phyloP scores from a whole-genome alignment of 1,284 basidiomycete species.

The Coniferiporia weirii region DNA sequence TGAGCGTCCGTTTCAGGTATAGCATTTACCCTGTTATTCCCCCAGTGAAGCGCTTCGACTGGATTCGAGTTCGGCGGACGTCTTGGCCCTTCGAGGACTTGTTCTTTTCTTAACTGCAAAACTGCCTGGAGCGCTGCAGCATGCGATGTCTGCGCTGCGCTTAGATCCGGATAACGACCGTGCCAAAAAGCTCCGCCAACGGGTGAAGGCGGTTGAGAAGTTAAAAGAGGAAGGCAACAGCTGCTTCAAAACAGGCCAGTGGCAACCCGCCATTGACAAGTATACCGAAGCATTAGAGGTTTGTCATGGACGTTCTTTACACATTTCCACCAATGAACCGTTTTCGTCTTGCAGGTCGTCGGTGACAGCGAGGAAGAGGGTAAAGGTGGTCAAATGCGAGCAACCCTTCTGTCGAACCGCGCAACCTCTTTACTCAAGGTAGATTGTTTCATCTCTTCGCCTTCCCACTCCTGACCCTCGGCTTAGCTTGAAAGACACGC shows the following conservation, averaged over 20 bases:
- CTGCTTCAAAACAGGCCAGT: slow-evolving; percentile 63
- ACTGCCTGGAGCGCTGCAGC: slow-evolving; percentile 66
- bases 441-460: neutral
- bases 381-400: slow-evolving; percentile 70
- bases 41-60: slow-evolving; percentile 69
- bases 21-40: neutral
- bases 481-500: slow-evolving; percentile 55
- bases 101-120: slow-evolving; percentile 75
- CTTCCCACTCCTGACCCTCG: slow-evolving; percentile 11
- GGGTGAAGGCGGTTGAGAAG: slow-evolving; percentile 73
- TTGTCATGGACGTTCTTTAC: slow-evolving; percentile 16
- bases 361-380: slow-evolving; percentile 62
- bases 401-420: slow-evolving; percentile 77
- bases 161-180: slow-evolving; percentile 74
- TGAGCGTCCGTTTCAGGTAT: neutral
- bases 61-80: slow-evolving; percentile 72
- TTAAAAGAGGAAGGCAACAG: slow-evolving; percentile 83
- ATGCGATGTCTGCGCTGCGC: slow-evolving; percentile 69
- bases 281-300: slow-evolving; percentile 71
- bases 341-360: slow-evolving; percentile 39
- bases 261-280: slow-evolving; percentile 60
- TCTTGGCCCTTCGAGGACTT: slow-evolving; percentile 74
- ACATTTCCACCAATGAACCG: neutral
- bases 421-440: slow-evolving; percentile 81
- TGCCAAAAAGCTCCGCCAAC: slow-evolving; percentile 68